Base-by-base conservation (phyloP, 2,329 filamentous ascomycete genomes). In the Penicillium sp. region DNA sequence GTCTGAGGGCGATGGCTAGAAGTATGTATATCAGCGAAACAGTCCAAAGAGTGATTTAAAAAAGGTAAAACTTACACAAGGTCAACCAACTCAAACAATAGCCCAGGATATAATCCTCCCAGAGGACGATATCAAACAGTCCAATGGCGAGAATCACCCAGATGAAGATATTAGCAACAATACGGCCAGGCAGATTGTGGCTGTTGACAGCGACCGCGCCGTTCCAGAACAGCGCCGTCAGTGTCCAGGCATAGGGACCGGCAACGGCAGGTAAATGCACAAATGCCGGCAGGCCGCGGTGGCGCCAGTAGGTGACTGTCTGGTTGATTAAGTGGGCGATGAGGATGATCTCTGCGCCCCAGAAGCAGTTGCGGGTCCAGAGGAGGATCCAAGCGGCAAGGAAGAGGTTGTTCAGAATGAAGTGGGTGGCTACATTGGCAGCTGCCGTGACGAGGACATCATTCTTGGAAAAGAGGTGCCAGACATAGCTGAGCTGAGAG, bases 181-280 rank as follows among this genome's bases (percentile, higher is more conserved):
- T 87, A 47, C 90, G 81, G n/a, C 89, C 87, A 2, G 87, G 81
- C 5, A 91, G 74, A 57, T 79, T 83, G 56, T 87, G 78, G 8
- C 86, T 82, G 69, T 90, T 81, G n/a, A 93, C 84, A 71, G 90
- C 89, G 47, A 92, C 87, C 21, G 92, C 91, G 9, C 92, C 92
- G 66, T 91, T 90, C 90, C 91, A 96, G 80, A 92, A 93, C 52
- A 96, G 81, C 31, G 90, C 89, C 15, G 93, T 86, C 69, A 94
- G 90, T 15, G 88, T 92, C 90, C 91, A 96, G 1, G 88, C 90
- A 65, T 96, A 80, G 6, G 92, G 92, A 0, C 87, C 90, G 16
- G 88, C 87, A 23, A 92, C 85, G 44, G 87, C 86, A 6, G 90
- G 85, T 11, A 87, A 78, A 75, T 96, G 91, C 65, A 96, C 90